Base-by-base conservation (phyloP, 768 basidiomycete species). In the Candolleomyces eurysporus region DNA sequence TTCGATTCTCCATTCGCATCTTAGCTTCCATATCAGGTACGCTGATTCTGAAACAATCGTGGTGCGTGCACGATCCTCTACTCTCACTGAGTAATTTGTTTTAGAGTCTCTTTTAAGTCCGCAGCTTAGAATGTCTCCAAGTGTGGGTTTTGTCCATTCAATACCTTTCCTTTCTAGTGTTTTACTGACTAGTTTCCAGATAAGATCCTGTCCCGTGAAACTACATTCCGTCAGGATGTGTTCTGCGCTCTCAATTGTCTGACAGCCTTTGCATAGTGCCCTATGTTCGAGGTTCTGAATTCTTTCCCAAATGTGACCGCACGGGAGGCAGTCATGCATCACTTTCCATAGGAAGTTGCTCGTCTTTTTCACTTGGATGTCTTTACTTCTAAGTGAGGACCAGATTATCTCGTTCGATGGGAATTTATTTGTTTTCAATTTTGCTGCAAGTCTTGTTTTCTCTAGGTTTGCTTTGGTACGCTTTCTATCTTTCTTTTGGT, bases 31-130 rank as follows among this genome's bases (percentile, higher is more conserved):
- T 11, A 72, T 73, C 0, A 70, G 66, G 59, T 73, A 63, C 0
- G 69, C 63, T 0, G 69, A 65, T 56, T 75, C 72, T 3, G 71
- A 65, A 14, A 74, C 59, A 0, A 72, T 5, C 1, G 73, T 74
- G 1, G 59, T 54, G 17, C 58, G 64, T 3, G 55, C 19, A 4
- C 66, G 64, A 2, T 21, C 13, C 2, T 42, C 21, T 4, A 31
- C 31, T 32, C 39, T 62, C 7, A 11, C 30, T 14, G 13, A 46
- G 5, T 4, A 9, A 32, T 14, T n/a, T 10, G 26, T 16, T 9
- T 61, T 58, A 61, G 48, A 22, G 45, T 60, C 58, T 2, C 45
- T n/a, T 5, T 48, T 48, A 26, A 67, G 36, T 0, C 63, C 63
- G 21, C 67, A 64, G 0, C 66, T 68, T 13, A 72, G 49, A 0